Percentiles rank a stretch among this genome's conserved stretches.
Evolutionary conservation across 108 stramenopile genomes (phyloP).

Genomic region (Cyclotella choctawhatcheeana): DNA sequence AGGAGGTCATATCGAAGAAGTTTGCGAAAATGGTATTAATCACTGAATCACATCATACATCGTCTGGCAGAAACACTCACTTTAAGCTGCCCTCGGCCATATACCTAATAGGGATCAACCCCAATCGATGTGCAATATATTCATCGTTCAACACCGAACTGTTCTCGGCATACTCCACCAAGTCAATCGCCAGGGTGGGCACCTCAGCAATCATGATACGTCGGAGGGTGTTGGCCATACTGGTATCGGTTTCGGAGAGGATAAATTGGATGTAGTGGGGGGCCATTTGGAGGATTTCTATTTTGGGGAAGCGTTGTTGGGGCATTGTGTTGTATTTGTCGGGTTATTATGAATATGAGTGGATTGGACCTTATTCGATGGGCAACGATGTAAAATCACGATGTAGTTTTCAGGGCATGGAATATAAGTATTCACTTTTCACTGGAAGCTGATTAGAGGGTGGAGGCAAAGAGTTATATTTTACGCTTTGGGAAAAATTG

Average conservation of each 20-base stretch:
- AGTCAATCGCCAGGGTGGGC: slow-evolving; percentile 95
- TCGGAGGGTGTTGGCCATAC: slow-evolving; percentile 94
- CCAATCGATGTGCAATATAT: slow-evolving; percentile 96
- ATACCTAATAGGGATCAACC: slow-evolving; percentile 92
- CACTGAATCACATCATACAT: not conserved
- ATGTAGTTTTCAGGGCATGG: too few species aligned
- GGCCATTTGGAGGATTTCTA: slow-evolving; percentile 73
- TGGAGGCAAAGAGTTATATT: too few species aligned
- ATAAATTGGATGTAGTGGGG: slow-evolving; percentile 92
- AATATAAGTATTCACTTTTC: too few species aligned
- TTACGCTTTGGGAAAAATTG: too few species aligned
- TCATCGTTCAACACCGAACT: slow-evolving; percentile 95
- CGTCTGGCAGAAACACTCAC: slow-evolving; percentile 31
- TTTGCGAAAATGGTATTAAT: too few species aligned
- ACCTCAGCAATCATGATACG: slow-evolving; percentile 98
- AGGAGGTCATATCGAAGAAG: too few species aligned
- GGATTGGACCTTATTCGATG: too few species aligned
- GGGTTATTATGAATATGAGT: not conserved
- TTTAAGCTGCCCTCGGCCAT: slow-evolving; percentile 66
- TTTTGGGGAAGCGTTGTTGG: slow-evolving; percentile 88
- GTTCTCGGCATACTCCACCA: slow-evolving; percentile 95
- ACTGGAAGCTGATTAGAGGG: too few species aligned
- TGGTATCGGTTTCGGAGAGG: slow-evolving; percentile 92
- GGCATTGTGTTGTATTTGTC: slow-evolving; percentile 60
- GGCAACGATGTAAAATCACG: too few species aligned